Evolutionary conservation across 1,139 yeast species (phyloP).

Genomic region (Geotrichum restrictum): DNA sequence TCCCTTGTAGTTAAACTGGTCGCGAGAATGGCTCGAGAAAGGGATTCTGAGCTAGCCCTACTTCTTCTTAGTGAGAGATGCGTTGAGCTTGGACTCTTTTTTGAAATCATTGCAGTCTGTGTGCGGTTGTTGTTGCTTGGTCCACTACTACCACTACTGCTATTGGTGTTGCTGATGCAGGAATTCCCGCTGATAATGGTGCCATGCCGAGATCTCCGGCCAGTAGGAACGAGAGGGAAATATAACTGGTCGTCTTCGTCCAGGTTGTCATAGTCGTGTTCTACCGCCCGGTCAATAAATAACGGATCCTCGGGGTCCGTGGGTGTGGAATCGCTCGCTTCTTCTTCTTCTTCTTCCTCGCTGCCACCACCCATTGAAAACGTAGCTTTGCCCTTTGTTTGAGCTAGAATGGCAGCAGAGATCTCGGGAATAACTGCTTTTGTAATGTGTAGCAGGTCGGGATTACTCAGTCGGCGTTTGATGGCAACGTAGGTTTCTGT

Average conservation of each 20-base stretch:
- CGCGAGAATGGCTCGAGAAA: too few species aligned
- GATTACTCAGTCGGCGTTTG: constrained; percentile 5
- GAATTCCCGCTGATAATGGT: not conserved
- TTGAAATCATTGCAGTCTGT: not conserved
- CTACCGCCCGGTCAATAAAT: not conserved
- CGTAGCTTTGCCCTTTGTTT: not conserved
- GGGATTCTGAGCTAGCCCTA: not conserved
- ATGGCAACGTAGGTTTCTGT: constrained; percentile 9
- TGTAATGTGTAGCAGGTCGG: not conserved
- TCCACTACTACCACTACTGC: too few species aligned
- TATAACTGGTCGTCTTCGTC: constrained; percentile 5
- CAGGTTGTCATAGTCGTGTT: not conserved
- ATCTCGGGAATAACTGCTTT: not conserved
- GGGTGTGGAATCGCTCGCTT: not conserved
- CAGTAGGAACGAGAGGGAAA: not conserved
- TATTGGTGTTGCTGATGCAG: too few species aligned
- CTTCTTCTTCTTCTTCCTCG: not conserved
- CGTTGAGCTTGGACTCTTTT: not conserved
- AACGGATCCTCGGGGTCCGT: not conserved
- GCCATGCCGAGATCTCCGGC: not conserved
- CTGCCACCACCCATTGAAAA: not conserved
- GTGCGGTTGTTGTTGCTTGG: too few species aligned
- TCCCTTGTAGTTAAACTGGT: too few species aligned
- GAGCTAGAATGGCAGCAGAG: not conserved
- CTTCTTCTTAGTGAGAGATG: not conserved